Evolutionary conservation across 371 early-diverging fungal species (phyloP).

Genomic region (Cladochytrium tenue): DNA sequence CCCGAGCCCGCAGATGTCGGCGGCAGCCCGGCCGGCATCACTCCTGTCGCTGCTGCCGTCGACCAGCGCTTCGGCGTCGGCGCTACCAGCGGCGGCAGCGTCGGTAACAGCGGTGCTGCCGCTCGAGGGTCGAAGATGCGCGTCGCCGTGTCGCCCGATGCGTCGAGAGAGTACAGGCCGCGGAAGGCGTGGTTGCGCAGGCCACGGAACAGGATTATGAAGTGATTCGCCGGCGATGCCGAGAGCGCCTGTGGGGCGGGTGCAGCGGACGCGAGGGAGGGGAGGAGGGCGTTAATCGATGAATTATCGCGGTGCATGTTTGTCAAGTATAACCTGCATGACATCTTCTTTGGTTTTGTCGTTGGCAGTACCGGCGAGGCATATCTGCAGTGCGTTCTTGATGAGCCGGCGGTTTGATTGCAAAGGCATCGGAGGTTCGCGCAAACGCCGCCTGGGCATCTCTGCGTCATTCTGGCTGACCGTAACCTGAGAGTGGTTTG

Average conservation of each 20-base stretch:
- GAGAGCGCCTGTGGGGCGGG: slow-evolving; percentile 32
- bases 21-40: too few species aligned
- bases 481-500: too few species aligned
- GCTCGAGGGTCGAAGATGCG: too few species aligned
- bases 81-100: not conserved
- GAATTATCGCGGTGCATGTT: too few species aligned
- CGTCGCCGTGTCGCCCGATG: slow-evolving; percentile 32
- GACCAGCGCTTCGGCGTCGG: too few species aligned
- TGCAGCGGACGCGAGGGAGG: not conserved
- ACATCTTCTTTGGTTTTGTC: slow-evolving; percentile 41
- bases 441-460: too few species aligned
- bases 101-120: too few species aligned
- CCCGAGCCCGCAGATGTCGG: too few species aligned
- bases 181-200: slow-evolving; percentile 42
- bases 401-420: slow-evolving; percentile 43
- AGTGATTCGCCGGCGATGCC: slow-evolving; percentile 34
- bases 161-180: slow-evolving; percentile 48
- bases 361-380: slow-evolving; percentile 48
- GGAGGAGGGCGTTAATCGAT: too few species aligned
- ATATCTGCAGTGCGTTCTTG: slow-evolving; percentile 52
- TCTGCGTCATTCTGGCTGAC: too few species aligned
- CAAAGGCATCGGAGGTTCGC: too few species aligned
- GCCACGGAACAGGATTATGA: slow-evolving; percentile 49
- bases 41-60: too few species aligned
- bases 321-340: slow-evolving; percentile 43